Evolutionary conservation across 768 basidiomycete species (phyloP), one percentile per base, ranked within the genome.

Genomic region (Tulasnella sp.): DNA sequence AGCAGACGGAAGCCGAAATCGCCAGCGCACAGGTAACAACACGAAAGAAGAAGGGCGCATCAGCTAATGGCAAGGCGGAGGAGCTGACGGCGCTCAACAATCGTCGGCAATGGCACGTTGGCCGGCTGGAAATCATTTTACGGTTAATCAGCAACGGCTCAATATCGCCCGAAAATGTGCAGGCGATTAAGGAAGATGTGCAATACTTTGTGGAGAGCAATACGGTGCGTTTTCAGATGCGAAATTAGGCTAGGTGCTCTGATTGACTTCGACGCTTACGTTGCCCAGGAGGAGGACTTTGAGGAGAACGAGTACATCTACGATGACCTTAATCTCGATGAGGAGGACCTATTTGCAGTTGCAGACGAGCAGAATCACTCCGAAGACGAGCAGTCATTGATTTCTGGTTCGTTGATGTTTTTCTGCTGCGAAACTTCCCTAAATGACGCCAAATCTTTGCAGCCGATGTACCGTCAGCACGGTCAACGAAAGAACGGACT

Each of bases 251-350:
- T 37, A 34, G 83, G 83, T 31, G 64, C 69, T 80, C 73, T 50
- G 82, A 42, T 12, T 81, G 24, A 79, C 76, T 12, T 58, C 28
- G 50, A 37, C 18, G 8, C 20, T 24, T 20, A 75, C 44, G 40
- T 72, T 28, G 14, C 74, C 58, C 85, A 99, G 98, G 96, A 97
- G 78, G 98, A 99, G 84, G 94, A 95, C 83, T 99, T 98, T 86
- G 96, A 99, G 80, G 97, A 97, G 85, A 96, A 99, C 84, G 94
- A 96, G 85, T 96, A 95, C 73, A 94, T 99, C 76, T 99, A 99
- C 84, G 98, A 99, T 83, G 98, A 99, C 22, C 94, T 99, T 81
- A 95, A 95, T 84, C 93, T 99, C 72, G 95, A 98, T 83, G 97
- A 99, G 84, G 96, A 96, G 87, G 93, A 94, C 84, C 96, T 96